phyloP scores from a whole-genome alignment of 192 early-diverging fungal genomes.

The Backusella sp. region DNA sequence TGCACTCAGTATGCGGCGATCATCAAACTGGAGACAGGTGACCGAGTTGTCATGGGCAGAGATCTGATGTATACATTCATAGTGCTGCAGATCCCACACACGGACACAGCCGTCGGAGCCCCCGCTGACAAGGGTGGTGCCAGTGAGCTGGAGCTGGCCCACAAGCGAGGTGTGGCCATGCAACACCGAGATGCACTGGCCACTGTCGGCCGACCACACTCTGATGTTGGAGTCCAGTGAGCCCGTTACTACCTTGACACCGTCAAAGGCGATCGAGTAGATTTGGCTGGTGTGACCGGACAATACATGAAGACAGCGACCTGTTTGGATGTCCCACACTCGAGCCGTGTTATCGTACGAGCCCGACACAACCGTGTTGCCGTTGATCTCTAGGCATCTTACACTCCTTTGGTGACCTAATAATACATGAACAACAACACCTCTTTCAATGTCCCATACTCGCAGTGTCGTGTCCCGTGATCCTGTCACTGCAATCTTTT shows the following conservation, averaged over 20 bases:
- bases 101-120: slow-evolving; percentile 90
- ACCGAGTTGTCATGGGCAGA: slow-evolving; percentile 79
- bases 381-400: slow-evolving; percentile 84
- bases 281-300: slow-evolving; percentile 91
- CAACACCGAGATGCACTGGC: slow-evolving; percentile 72
- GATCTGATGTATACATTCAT: slow-evolving; percentile 60
- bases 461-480: slow-evolving; percentile 89
- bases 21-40: slow-evolving; percentile 95
- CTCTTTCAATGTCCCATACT: slow-evolving; percentile 81
- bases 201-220: slow-evolving; percentile 87
- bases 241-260: slow-evolving; percentile 82
- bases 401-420: slow-evolving; percentile 88
- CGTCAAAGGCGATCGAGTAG: slow-evolving; percentile 89
- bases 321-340: slow-evolving; percentile 83
- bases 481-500: slow-evolving; percentile 79
- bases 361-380: slow-evolving; percentile 84
- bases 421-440: slow-evolving; percentile 72
- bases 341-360: slow-evolving; percentile 91
- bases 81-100: slow-evolving; percentile 77
- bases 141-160: slow-evolving; percentile 85
- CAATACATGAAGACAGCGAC: slow-evolving; percentile 67
- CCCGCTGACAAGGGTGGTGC: slow-evolving; percentile 82
- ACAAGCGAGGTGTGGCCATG: slow-evolving; percentile 93
- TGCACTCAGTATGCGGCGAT: slow-evolving; percentile 85
- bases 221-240: slow-evolving; percentile 88